Base-by-base conservation (phyloP, 1,284 basidiomycete genomes). In the Trichosporon sp. region DNA sequence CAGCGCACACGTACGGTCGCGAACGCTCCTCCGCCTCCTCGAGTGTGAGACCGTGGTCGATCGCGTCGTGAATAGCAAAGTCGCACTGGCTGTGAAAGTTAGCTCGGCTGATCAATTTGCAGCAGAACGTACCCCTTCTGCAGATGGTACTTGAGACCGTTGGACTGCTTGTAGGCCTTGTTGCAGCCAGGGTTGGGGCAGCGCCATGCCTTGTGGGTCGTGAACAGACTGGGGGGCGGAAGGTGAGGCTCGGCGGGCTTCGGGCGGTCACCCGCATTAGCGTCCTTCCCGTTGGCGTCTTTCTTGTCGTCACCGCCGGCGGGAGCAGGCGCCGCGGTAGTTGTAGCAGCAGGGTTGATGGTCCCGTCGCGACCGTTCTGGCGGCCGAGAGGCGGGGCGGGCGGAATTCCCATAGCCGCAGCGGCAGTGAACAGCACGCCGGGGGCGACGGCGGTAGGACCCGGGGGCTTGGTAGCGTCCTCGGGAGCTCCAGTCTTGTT, bases 101-200 rank as follows among this genome's bases (percentile, higher is more conserved):
- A 72, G 69, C 35, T 8, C 5, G 32, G 8, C 1, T 23, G 23
- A 4, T 23, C 1, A 29, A 51, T 2, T 11, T 1, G 92, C 80
- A 94, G 31, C 8, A 21, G 44, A 12, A 75, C 78, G 72, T 23
- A 80, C 76, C 80, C 81, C 73, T 81, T 81, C 64, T 93, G 91
- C 83, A 95, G 91, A 84, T 99, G 96, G 84, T 98, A 98, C 86
- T 99, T 98, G 77, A 99, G 87, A 1, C 92, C 92, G 79, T 93
- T 93, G 71, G 93, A 94, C 85, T 98, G 96, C 86, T 98, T 98
- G 87, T 99, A 99, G 60, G 90, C 90, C 87, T 99, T 99, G 86
- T 95, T 95, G 86, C 96, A 99, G 68, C 97, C 96, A 0, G 92
- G 91, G 76, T 96, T 96, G 15, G 94, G 94, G 86, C 96, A 99